Conservation (phyloP, 495 filamentous ascomycete species). For the Neurospora africana region DNA sequence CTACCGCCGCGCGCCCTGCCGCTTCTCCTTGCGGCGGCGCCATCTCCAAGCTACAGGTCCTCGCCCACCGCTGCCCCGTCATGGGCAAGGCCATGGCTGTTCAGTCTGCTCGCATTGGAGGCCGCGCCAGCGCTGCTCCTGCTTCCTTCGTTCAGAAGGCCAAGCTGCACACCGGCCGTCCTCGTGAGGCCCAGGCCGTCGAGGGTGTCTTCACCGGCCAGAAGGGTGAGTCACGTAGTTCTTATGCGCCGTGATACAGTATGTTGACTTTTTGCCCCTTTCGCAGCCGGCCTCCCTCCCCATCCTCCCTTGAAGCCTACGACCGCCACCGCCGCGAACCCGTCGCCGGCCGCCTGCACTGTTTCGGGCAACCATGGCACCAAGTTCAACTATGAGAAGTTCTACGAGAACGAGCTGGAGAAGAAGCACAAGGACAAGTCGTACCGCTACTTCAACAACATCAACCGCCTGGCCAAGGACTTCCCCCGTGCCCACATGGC, state of each 20-base stretch:
- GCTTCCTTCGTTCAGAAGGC: conserved; percentile 48
- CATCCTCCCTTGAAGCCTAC: conserved; percentile 25
- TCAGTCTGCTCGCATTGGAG: conserved; percentile 52
- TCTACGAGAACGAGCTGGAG: conserved; percentile 79
- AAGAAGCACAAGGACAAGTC: conserved; percentile 99
- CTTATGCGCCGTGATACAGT: neutral
- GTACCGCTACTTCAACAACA: conserved; percentile 99
- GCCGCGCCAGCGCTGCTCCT: conserved; percentile 18
- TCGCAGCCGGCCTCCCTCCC: conserved; percentile 31
- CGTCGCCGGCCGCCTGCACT: conserved; percentile 10
- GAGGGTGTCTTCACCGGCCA: conserved; percentile 50
- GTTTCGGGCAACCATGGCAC: conserved; percentile 19
- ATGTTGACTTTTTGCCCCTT: conserved; percentile 8
- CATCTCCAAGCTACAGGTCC: conserved; percentile 93
- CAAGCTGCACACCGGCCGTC: conserved; percentile 66
- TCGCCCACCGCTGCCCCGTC: conserved; percentile 90
- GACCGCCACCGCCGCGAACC: conserved; percentile 12
- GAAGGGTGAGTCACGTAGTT: conserved; percentile 36
- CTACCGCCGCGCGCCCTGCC: conserved; percentile 62
- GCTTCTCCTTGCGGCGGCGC: conserved; percentile 72
- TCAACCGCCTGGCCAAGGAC: conserved; percentile 93
- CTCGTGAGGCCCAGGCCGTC: conserved; percentile 61
- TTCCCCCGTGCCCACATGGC: conserved; percentile 93
- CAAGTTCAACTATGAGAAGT: conserved; percentile 82
- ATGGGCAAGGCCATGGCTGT: conserved; percentile 96